Evolutionary conservation across 1,284 basidiomycete genomes (phyloP).

Genomic region (Trametes pubescens): DNA sequence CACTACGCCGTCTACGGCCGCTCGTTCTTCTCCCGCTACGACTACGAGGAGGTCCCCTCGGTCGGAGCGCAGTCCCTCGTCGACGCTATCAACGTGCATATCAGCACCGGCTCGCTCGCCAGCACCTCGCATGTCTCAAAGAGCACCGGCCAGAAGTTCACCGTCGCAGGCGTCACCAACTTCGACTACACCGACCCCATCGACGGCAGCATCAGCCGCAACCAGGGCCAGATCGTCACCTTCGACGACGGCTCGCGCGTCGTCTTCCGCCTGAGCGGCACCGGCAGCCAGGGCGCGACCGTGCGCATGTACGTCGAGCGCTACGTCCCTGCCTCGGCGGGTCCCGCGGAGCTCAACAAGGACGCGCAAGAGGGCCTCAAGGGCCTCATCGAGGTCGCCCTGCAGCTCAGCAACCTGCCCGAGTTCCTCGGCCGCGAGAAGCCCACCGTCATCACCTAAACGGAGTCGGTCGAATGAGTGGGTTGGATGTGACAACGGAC

Average conservation of each 20-base stretch:
- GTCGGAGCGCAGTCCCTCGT: conserved; percentile 91
- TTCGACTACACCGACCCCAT: conserved; percentile 99
- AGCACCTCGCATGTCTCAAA: conserved; percentile 72
- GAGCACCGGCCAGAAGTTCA: conserved; percentile 78
- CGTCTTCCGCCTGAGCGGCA: conserved; percentile 96
- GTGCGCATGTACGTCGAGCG: conserved; percentile 93
- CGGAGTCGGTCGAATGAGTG: background rate
- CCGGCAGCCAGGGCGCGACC: conserved; percentile 95
- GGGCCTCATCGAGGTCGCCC: conserved; percentile 94
- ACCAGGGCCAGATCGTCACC: conserved; percentile 94
- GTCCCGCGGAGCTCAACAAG: conserved; percentile 75
- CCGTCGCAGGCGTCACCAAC: conserved; percentile 82
- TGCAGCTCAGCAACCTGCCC: conserved; percentile 85
- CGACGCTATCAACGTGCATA: conserved; percentile 76
- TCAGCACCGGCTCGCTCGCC: conserved; percentile 73
- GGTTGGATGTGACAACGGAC: conserved; percentile 3
- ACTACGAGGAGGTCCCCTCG: conserved; percentile 97
- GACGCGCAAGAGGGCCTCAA: conserved; percentile 91
- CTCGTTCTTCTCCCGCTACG: conserved; percentile 98
- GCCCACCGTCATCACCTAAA: conserved; percentile 95
- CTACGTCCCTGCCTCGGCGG: conserved; percentile 82
- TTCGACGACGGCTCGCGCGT: conserved; percentile 94
- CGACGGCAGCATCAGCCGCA: conserved; percentile 91
- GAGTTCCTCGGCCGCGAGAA: conserved; percentile 87
- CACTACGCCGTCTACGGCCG: conserved; percentile 96